These are phyloP conservation scores for Brassica rapa DNA, from an alignment of 345 rosid species.

Conservation along the genomic window DNA sequence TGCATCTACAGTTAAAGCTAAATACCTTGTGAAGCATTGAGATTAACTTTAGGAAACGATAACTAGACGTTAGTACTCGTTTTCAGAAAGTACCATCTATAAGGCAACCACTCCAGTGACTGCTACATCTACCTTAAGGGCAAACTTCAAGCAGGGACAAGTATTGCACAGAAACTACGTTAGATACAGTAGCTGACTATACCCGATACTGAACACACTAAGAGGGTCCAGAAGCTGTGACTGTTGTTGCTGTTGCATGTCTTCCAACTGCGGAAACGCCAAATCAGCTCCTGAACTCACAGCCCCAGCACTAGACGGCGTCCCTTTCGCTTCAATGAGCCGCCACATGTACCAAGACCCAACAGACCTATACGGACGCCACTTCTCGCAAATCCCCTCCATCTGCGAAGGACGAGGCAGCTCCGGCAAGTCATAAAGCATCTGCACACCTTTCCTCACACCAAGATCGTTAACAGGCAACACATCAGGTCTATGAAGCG, in stretches of 20 bases:
- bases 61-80: background rate
- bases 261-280: conserved; percentile 59
- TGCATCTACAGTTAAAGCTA: background rate
- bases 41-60: background rate
- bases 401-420: conserved; percentile 93
- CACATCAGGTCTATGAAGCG: conserved; percentile 95
- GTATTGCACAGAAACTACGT: conserved; percentile 22
- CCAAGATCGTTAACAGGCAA: conserved; percentile 89
- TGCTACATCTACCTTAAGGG: conserved; percentile 6
- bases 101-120: conserved; percentile 1
- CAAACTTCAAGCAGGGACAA: background rate
- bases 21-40: background rate
- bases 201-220: conserved; percentile 91
- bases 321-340: conserved; percentile 68
- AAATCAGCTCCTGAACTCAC: conserved; percentile 54
- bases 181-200: conserved; percentile 35
- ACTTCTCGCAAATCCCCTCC: conserved; percentile 84
- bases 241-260: conserved; percentile 44
- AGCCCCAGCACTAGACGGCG: conserved; percentile 64
- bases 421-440: conserved; percentile 71
- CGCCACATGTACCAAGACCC: conserved; percentile 95
- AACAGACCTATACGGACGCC: conserved; percentile 98
- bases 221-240: conserved; percentile 80
- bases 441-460: conserved; percentile 87
- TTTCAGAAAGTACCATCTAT: conserved; percentile 1